A percentile compares a stretch with the other conserved stretches of the same genome.
These are phyloP conservation scores for Eucommia ulmoides DNA, from an alignment of 257 asterid genomes.

Conservation along the genomic window DNA sequence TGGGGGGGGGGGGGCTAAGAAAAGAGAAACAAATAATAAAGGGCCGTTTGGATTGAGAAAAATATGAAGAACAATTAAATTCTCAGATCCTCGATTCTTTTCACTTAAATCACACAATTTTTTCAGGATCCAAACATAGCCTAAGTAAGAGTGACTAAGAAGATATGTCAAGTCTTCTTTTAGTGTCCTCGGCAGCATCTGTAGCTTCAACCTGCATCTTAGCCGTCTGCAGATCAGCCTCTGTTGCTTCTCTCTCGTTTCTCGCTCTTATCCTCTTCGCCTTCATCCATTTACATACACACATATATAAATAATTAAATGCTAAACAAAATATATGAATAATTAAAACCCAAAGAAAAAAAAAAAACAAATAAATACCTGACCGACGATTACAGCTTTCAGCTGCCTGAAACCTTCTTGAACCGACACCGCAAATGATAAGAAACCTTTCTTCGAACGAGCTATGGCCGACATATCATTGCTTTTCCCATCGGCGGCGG, in stretches of 20 bases:
- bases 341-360: too few relatives aligned
- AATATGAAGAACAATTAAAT: background rate
- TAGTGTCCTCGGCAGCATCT: background rate
- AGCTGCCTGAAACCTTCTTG: too few relatives aligned
- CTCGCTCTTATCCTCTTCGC: background rate
- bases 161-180: background rate
- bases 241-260: background rate
- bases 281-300: background rate
- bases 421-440: too few relatives aligned
- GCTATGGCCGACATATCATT: too few relatives aligned
- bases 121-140: too few relatives aligned
- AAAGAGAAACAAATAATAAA: background rate
- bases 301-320: background rate
- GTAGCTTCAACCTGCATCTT: background rate
- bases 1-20: background rate
- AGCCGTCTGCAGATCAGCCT: background rate
- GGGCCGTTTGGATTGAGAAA: background rate
- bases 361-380: too few relatives aligned
- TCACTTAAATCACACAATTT: too few relatives aligned
- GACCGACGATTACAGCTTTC: too few relatives aligned
- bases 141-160: too few relatives aligned
- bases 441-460: too few relatives aligned
- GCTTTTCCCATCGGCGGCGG: too few relatives aligned
- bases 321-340: background rate
- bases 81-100: background rate